phyloP scores from a whole-genome alignment of 305 asterid genomes.

The Andrographis paniculata region DNA sequence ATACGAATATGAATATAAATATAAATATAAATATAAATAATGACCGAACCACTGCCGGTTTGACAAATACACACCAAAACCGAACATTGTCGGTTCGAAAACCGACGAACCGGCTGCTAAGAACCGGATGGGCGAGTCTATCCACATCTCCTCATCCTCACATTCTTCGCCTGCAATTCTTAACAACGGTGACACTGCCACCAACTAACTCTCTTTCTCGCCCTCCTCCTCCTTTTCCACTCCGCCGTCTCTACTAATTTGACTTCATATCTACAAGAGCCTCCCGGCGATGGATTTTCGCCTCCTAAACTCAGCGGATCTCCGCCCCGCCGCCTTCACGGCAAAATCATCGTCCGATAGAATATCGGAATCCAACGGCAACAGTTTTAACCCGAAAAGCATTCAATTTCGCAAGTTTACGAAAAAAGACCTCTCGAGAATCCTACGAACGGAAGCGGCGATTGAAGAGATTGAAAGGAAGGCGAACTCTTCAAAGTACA shows the following conservation, averaged over 20 bases:
- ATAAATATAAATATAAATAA: too few species aligned
- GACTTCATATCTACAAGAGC: too few species aligned
- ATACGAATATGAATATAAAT: too few species aligned
- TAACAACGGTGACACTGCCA: too few species aligned
- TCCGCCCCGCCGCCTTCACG: conserved; percentile 18
- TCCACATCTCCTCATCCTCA: too few species aligned
- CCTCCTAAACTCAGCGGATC: conserved; percentile 18
- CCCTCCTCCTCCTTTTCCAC: neutral
- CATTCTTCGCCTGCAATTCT: too few species aligned
- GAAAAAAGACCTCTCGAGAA: conserved; percentile 54
- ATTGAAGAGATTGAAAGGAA: conserved; percentile 55
- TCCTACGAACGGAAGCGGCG: conserved; percentile 72
- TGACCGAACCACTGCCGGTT: too few species aligned
- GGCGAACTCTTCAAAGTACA: conserved; percentile 66
- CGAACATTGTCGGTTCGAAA: too few species aligned
- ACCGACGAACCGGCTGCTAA: too few species aligned
- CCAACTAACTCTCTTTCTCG: too few species aligned
- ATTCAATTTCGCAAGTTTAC: conserved; percentile 40
- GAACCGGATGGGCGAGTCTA: too few species aligned
- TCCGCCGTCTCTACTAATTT: neutral
- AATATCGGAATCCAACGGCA: conserved; percentile 22
- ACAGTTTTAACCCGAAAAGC: conserved; percentile 23
- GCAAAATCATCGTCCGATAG: conserved; percentile 31
- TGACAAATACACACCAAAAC: too few species aligned
- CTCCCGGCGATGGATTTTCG: conserved; percentile 33